Percentiles rank a stretch among this genome's conserved stretches.
These are phyloP conservation scores for Dactylis glomerata DNA, from an alignment of 176 grass and related monocot genomes.

Conservation along the genomic window DNA sequence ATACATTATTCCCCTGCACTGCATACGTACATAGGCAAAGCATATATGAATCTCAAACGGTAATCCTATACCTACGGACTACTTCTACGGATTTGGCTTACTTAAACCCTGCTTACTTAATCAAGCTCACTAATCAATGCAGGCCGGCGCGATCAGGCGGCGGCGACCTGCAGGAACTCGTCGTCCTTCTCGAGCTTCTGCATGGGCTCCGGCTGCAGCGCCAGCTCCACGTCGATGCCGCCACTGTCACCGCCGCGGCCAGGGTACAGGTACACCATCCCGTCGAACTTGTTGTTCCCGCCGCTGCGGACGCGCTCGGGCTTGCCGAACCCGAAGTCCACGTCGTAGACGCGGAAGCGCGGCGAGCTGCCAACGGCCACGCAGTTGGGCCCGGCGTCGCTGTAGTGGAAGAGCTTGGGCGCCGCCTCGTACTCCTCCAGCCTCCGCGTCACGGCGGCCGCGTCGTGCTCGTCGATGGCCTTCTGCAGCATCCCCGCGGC, in stretches of 20 bases:
- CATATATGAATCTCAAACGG: not conserved
- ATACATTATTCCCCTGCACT: not conserved
- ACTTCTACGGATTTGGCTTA: too few species aligned
- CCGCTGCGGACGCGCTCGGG: constrained; percentile 88
- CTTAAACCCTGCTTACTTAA: not conserved
- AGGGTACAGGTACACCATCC: constrained; percentile 96
- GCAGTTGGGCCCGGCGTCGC: constrained; percentile 87
- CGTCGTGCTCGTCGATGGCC: constrained; percentile 76
- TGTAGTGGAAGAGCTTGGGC: constrained; percentile 94
- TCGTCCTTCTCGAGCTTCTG: constrained; percentile 61
- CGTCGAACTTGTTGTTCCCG: constrained; percentile 94
- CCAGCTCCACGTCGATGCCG: constrained; percentile 89
- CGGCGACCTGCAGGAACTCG: constrained; percentile 36
- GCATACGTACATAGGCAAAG: not conserved
- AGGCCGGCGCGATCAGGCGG: not conserved
- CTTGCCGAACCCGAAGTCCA: constrained; percentile 83
- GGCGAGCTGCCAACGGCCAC: constrained; percentile 95
- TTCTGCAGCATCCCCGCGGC: constrained; percentile 60
- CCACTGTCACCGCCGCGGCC: constrained; percentile 51
- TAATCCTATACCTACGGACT: too few species aligned
- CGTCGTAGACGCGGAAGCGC: constrained; percentile 88
- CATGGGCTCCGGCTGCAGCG: constrained; percentile 81
- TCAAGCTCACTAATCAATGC: not conserved
- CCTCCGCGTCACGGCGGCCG: constrained; percentile 51
- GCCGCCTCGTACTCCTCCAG: constrained; percentile 87